phyloP scores from a whole-genome alignment of 352 stramenopile genomes.

The Globisporangium spiculum region DNA sequence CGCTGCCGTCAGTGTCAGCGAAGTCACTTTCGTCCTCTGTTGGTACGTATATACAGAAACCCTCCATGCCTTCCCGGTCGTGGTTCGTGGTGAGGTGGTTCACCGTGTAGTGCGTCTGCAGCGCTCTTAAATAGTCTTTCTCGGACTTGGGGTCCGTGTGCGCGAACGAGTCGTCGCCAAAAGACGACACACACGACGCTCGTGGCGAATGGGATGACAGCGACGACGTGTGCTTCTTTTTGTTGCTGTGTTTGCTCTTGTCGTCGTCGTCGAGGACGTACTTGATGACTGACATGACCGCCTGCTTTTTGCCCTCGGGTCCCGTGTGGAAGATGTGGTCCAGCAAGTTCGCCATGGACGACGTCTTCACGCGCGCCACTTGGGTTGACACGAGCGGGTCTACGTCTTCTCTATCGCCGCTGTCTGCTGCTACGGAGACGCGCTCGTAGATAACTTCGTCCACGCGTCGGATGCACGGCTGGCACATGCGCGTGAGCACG shows the following conservation, averaged over 20 bases:
- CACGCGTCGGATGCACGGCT: conserved; percentile 43
- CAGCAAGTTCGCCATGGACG: conserved; percentile 21
- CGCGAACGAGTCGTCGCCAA: conserved; percentile 9
- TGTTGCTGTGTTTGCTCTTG: not conserved
- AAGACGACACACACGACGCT: not conserved
- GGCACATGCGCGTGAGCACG: conserved; percentile 38
- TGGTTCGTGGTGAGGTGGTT: not conserved
- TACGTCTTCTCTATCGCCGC: too few relatives aligned
- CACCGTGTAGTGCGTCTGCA: conserved; percentile 12
- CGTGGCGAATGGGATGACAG: not conserved
- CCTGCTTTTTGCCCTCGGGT: conserved; percentile 13
- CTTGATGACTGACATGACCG: conserved; percentile 44
- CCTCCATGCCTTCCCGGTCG: not conserved
- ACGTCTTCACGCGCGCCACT: conserved; percentile 16
- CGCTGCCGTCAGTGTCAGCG: not conserved
- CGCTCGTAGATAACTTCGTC: conserved; percentile 37
- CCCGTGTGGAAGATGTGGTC: conserved; percentile 27
- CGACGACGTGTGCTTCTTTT: conserved; percentile 6
- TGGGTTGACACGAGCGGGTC: conserved; percentile 14
- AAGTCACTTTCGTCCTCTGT: conserved; percentile 11
- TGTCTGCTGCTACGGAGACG: conserved; percentile 2
- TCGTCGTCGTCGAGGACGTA: conserved; percentile 40
- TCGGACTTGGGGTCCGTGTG: conserved; percentile 15
- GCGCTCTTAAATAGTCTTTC: conserved; percentile 11
- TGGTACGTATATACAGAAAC: not conserved